Conservation (phyloP, 2,329 filamentous ascomycete species). For the Curvularia hawaiiensis region DNA sequence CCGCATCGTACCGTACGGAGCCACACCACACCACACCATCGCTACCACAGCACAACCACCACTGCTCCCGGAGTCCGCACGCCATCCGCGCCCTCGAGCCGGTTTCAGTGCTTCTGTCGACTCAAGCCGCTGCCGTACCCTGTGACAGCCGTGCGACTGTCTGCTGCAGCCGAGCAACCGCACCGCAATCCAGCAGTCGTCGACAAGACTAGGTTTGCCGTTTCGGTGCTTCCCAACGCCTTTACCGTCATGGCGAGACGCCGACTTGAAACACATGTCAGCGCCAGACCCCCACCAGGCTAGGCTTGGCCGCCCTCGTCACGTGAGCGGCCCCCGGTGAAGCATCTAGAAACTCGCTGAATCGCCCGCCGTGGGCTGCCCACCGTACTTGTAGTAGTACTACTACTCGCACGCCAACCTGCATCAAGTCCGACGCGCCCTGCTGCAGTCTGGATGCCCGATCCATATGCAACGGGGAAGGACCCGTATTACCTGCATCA, state of each 20-base stretch:
- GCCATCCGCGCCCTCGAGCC: not conserved
- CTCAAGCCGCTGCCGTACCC: not conserved
- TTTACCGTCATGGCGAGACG: constrained; percentile 4
- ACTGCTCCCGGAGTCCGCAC: not conserved
- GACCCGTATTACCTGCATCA: constrained; percentile 5
- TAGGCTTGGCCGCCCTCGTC: not conserved
- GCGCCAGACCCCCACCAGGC: not conserved
- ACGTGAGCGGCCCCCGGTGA: not conserved
- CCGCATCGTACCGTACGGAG: not conserved
- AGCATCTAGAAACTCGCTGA: not conserved
- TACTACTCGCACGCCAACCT: too few species aligned
- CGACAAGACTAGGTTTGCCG: not conserved
- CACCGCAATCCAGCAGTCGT: not conserved
- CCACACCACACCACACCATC: not conserved
- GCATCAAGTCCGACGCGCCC: constrained; percentile 5
- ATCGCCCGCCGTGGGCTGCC: too few species aligned
- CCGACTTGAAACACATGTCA: constrained; percentile 11
- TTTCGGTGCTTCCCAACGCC: constrained; percentile 1
- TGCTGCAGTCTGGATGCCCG: too few species aligned
- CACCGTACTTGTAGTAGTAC: too few species aligned
- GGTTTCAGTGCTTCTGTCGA: not conserved
- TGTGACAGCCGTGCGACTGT: not conserved
- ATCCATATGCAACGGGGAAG: constrained; percentile 2
- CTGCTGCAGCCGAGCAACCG: not conserved
- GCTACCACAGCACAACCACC: not conserved